phyloP scores from a whole-genome alignment of 139 green algal genomes.

The Micromonas commoda region DNA sequence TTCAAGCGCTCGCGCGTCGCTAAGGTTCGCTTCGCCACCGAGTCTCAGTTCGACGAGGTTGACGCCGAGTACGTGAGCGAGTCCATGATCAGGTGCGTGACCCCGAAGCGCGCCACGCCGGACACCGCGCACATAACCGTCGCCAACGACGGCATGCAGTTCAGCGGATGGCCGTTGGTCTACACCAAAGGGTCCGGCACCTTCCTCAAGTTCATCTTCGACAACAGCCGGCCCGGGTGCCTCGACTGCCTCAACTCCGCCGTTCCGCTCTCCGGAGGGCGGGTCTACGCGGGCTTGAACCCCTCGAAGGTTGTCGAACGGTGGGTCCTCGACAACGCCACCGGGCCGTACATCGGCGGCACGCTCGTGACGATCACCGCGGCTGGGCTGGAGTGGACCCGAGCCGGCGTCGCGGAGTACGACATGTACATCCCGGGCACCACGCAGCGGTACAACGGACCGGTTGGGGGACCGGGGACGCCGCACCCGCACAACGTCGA shows the following conservation, averaged over 20 bases:
- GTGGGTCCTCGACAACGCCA: constrained; percentile 18
- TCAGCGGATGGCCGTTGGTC: constrained; percentile 3
- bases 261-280: too few species aligned
- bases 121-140: constrained; percentile 6
- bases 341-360: constrained; percentile 30
- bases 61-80: constrained; percentile 1
- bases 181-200: constrained; percentile 27
- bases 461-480: constrained; percentile 7
- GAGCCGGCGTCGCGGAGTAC: neutral
- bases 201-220: constrained; percentile 26
- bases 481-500: constrained; percentile 18
- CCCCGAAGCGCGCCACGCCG: neutral
- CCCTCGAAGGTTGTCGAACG: neutral
- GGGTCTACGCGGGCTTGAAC: neutral
- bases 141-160: constrained; percentile 21
- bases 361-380: constrained; percentile 18
- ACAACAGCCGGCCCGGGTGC: constrained; percentile 21
- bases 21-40: constrained; percentile 11
- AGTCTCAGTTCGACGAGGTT: constrained; percentile 22
- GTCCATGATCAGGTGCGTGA: neutral
- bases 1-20: constrained; percentile 2
- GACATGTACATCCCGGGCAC: constrained; percentile 1
- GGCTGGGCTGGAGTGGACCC: neutral
- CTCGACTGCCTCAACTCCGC: constrained; percentile 4
- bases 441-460: constrained; percentile 13